These are phyloP conservation scores for Wallacemonas sp. DNA, from an alignment of 208 protist genomes.

Conservation along the genomic window DNA sequence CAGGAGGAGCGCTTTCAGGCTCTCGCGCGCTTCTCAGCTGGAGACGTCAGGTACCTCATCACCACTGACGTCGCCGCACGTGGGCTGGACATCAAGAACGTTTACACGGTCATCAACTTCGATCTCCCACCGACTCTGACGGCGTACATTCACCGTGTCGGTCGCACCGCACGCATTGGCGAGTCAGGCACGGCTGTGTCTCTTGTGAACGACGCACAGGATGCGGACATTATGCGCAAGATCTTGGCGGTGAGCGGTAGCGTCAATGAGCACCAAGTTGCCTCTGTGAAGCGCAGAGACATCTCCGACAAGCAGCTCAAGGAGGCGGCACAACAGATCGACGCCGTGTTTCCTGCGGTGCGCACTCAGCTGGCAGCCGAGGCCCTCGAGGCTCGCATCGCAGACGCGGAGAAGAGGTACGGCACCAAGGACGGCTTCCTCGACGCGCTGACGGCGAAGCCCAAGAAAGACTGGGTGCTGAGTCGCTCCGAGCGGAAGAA, in stretches of 20 bases:
- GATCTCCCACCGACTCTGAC: conserved; percentile 97
- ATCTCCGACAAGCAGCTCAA: conserved; percentile 48
- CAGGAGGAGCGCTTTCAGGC: conserved; percentile 86
- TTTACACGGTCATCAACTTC: conserved; percentile 98
- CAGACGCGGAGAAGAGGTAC: conserved; percentile 76
- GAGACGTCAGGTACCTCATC: conserved; percentile 86
- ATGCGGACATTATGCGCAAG: conserved; percentile 89
- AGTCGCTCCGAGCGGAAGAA: conserved; percentile 61
- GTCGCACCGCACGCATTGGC: conserved; percentile 96
- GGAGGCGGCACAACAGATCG: conserved; percentile 20
- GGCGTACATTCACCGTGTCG: conserved; percentile 98
- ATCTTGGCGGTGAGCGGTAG: conserved; percentile 82
- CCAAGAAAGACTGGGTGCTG: conserved; percentile 75
- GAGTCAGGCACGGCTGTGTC: conserved; percentile 93
- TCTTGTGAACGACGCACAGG: conserved; percentile 87
- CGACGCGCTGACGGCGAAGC: conserved; percentile 34
- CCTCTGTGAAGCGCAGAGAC: conserved; percentile 78
- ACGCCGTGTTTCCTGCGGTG: conserved; percentile 55
- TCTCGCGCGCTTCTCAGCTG: conserved; percentile 76
- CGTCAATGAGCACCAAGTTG: conserved; percentile 72
- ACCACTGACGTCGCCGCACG: conserved; percentile 92
- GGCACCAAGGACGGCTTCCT: conserved; percentile 29
- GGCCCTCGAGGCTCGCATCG: conserved; percentile 71
- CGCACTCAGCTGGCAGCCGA: conserved; percentile 67
- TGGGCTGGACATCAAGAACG: conserved; percentile 96